Evolutionary conservation across 345 rosid genomes (phyloP).

Genomic region (Excoecaria cochinchinensis): DNA sequence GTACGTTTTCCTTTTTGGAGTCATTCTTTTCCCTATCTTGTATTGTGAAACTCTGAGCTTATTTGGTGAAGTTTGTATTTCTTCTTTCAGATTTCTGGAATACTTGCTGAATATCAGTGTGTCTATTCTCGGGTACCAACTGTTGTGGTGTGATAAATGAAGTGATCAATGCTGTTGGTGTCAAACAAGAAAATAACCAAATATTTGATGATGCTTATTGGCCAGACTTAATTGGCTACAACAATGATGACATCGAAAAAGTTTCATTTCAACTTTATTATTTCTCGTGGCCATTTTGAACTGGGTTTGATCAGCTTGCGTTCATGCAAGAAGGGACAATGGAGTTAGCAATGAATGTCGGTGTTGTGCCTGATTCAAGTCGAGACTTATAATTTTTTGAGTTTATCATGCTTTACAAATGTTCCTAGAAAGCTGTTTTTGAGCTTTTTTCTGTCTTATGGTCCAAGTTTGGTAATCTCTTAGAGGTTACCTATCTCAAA

Average conservation of each 20-base stretch:
- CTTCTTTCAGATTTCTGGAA: slow-evolving; percentile 73
- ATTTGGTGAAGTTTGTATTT: slow-evolving; percentile 19
- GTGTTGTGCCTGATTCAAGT: too few species aligned
- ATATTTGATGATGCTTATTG: slow-evolving; percentile 98
- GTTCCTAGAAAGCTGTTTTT: background rate
- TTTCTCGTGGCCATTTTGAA: too few species aligned
- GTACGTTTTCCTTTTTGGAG: too few species aligned
- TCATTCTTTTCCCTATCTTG: too few species aligned
- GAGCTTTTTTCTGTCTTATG: background rate
- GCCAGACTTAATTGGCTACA: slow-evolving; percentile 86
- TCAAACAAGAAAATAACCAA: slow-evolving; percentile 91
- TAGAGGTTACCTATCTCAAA: background rate
- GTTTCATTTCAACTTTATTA: too few species aligned
- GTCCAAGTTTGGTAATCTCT: background rate
- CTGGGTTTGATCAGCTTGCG: too few species aligned
- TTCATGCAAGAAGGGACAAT: slow-evolving; percentile 98
- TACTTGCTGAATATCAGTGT: slow-evolving; percentile 69
- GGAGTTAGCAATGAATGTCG: too few species aligned
- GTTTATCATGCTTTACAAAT: too few species aligned
- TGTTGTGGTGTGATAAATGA: slow-evolving; percentile 83
- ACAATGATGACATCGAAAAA: too few species aligned
- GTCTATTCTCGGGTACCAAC: slow-evolving; percentile 92
- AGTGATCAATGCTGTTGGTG: slow-evolving; percentile 88
- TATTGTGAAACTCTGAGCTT: too few species aligned
- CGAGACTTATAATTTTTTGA: too few species aligned